Evolutionary conservation across 1,284 basidiomycete species (phyloP).

Genomic region (Microbotryum violaceum): DNA sequence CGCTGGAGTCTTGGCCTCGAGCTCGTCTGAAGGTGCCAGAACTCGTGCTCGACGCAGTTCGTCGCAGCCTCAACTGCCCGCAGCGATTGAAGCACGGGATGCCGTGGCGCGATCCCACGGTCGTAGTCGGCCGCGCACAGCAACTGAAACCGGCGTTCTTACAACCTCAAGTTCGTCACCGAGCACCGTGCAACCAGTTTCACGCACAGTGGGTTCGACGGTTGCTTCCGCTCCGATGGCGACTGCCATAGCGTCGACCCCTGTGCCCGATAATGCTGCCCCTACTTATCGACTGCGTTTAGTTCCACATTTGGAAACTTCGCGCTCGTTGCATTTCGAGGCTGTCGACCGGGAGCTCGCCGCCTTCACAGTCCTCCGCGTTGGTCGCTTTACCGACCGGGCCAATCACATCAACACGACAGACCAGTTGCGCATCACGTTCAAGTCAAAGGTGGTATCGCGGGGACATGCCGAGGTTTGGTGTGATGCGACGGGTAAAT

Average conservation of each 20-base stretch:
- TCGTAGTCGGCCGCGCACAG: not conserved
- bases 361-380: conserved; percentile 45
- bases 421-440: conserved; percentile 67
- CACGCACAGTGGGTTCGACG: not conserved
- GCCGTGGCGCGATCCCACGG: not conserved
- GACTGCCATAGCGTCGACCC: not conserved
- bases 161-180: not conserved
- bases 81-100: not conserved
- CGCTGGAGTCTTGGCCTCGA: not conserved
- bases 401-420: conserved; percentile 50
- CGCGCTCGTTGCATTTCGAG: conserved; percentile 84
- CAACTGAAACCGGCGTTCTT: not conserved
- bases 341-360: conserved; percentile 77
- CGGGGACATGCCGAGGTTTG: conserved; percentile 92
- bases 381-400: conserved; percentile 36
- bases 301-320: conserved; percentile 86
- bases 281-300: conserved; percentile 57
- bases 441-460: conserved; percentile 93
- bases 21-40: not conserved
- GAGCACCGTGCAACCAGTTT: too few species aligned
- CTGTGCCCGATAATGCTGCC: conserved; percentile 6
- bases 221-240: not conserved
- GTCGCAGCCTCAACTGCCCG: conserved; percentile 17
- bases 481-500: conserved; percentile 52
- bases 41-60: conserved; percentile 17